Evolutionary conservation across 2,329 filamentous ascomycete genomes (phyloP), one percentile per base, ranked within the genome.

Genomic region (Cladosporium sp.): DNA sequence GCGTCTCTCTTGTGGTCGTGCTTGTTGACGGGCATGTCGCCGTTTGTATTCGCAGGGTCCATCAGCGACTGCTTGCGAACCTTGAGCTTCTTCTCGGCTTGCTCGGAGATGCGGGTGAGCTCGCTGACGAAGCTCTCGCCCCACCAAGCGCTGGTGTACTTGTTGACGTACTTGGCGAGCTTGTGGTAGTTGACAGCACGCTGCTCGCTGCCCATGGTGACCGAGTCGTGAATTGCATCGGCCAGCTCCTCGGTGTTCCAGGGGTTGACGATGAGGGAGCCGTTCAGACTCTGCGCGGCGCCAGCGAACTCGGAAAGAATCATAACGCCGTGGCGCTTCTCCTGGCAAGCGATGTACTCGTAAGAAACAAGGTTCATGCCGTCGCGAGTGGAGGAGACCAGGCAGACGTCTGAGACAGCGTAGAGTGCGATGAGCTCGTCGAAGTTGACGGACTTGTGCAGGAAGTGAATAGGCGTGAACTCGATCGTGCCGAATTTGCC

Each of bases 341-440:
- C 82, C 68, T 98, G 92, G 3, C 88, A 89, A 19, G 92, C 92
- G 60, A 98, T 96, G 74, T 97, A 98, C 72, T 98, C 92, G 72
- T 96, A 97, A 0, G 90, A 95, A 32, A 97, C 93, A 31, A 98
- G 79, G 70, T 98, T 98, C 93, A 98, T 98, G 65, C 93, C 93
- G 68, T 98, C 93, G 46, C 93, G 86, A n/a, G 89, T 97, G 2
- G 88, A 96, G 8, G 87, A 95, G 35, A 95, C 92, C 11, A 97
- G 81, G 68, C 91, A 95, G 42, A 89, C 88, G 67, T 96, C 93
- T 3, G 89, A 93, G 18, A 95, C 86, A 13, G 89, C 88, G 68
- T 97, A 97, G 8, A 97, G 80, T 0, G 91, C 91, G 46, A 95
- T 91, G 34, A 98, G 82, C 73, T 97, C 93, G 61, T 96, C 90